Evolutionary conservation across 768 basidiomycete genomes (phyloP), one percentile per base, ranked within the genome.

Genomic region (Mycena sanguinolenta): DNA sequence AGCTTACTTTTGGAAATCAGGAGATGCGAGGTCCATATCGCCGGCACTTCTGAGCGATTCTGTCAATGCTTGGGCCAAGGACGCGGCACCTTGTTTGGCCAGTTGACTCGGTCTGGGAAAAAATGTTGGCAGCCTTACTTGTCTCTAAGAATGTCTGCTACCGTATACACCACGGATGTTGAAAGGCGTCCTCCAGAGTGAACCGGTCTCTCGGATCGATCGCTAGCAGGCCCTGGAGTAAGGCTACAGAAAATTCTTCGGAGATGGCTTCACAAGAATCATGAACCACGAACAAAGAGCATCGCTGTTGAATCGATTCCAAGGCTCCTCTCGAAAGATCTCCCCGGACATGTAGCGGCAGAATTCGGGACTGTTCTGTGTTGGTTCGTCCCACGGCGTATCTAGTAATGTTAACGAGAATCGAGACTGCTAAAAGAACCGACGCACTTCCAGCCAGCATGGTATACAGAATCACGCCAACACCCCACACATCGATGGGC

Each of bases 371-470:
- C 93, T 94, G n/a, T 84, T 83, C 1, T 78, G 74, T 0, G 96
- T 95, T 3, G 98, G 95, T 77, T 97, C 93, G 76, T 98, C 98
- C 98, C 98, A 99, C 2, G 98, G 98, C 0, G 98, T 98, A 76
- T 98, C 97, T 98, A n/a, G 39, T 25, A 30, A 46, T 34, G 32
- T n/a, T 28, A 60, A 25, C 32, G 32, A 34, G 4, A 38, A 52
- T 70, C 8, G 36, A 67, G 21, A 28, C 44, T 13, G 13, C 12
- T 57, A 52, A 46, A 12, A 25, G 32, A 38, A 12, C 19, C 16
- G 72, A 85, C 92, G 39, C 77, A 97, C 97, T 99, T 55, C 98
- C 98, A 10, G 88, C 91, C 0, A 99, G 84, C 54, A 99, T 83
- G 0, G 97, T 94, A 78, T 94, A 99, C 0, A 99, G 83, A 54